phyloP scores from a whole-genome alignment of 2,329 filamentous ascomycete species.

The Aspergillus pseudoterreus region DNA sequence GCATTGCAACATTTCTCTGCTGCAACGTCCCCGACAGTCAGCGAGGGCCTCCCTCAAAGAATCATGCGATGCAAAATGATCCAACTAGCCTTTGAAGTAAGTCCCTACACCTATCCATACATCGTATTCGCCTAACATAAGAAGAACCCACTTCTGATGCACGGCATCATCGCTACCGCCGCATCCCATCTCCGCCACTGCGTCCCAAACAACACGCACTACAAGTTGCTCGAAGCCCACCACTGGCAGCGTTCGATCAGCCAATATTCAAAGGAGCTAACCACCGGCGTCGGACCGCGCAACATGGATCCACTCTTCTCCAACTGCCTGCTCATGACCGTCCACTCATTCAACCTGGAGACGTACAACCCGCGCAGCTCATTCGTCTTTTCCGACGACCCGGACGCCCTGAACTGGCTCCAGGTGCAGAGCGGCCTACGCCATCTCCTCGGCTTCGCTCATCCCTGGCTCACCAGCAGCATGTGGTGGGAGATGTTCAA shows the following conservation, averaged over 20 bases:
- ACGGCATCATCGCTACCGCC: slow-evolving; percentile 31
- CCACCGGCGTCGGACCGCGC: slow-evolving; percentile 17
- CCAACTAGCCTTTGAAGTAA: slow-evolving; percentile 29
- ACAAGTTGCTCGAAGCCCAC: slow-evolving; percentile 28
- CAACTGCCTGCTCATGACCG: slow-evolving; percentile 34
- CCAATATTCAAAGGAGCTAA: slow-evolving; percentile 32
- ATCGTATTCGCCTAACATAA: neutral
- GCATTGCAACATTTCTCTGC: slow-evolving; percentile 30
- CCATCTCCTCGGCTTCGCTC: slow-evolving; percentile 25
- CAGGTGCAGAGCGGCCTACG: slow-evolving; percentile 32
- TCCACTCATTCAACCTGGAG: slow-evolving; percentile 31
- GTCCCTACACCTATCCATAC: too few relatives aligned
- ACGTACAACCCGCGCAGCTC: slow-evolving; percentile 30
- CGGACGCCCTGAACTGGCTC: slow-evolving; percentile 34
- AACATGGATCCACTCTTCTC: slow-evolving; percentile 40
- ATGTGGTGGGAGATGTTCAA: slow-evolving; percentile 34
- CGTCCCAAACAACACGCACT: slow-evolving; percentile 21
- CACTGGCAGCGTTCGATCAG: slow-evolving; percentile 38
- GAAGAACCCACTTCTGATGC: slow-evolving; percentile 37
- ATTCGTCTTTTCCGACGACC: slow-evolving; percentile 33
- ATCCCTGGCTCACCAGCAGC: slow-evolving; percentile 25
- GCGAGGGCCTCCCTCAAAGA: slow-evolving; percentile 9
- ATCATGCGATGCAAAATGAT: slow-evolving; percentile 24
- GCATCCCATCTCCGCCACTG: slow-evolving; percentile 28
- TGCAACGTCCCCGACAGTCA: slow-evolving; percentile 12